Evolutionary conservation across 225 moss, liverwort and hornwort genomes (phyloP).

Genomic region (Rhytidiadelphus loreus): DNA sequence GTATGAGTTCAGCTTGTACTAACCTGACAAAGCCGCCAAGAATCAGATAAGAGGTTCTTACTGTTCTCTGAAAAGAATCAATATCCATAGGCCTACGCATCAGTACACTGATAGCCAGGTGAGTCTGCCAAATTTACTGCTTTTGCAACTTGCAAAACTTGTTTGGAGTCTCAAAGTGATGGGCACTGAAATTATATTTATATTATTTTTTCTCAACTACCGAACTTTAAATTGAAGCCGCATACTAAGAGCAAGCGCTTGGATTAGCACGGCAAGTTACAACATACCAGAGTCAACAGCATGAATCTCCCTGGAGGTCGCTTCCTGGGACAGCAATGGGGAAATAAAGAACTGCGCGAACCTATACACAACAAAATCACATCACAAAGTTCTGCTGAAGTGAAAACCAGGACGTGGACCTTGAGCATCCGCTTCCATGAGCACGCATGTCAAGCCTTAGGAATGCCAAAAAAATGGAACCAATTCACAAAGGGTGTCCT

Average conservation of each 20-base stretch:
- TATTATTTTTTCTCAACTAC: background rate
- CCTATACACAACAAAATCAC: background rate
- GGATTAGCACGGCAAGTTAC: background rate
- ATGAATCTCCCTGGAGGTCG: constrained; percentile 84
- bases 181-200: background rate
- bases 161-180: background rate
- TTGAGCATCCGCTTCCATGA: background rate
- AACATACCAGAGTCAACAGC: constrained; percentile 81
- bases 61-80: constrained; percentile 72
- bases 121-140: background rate
- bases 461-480: background rate
- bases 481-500: no score
- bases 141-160: background rate
- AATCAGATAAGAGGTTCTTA: constrained; percentile 87
- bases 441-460: background rate
- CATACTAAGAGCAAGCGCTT: background rate
- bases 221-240: background rate
- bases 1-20: background rate
- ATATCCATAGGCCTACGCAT: constrained; percentile 1
- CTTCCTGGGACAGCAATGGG: constrained; percentile 78
- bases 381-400: background rate
- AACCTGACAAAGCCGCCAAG: constrained; percentile 89
- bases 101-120: background rate
- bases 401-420: background rate
- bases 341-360: constrained; percentile 93